These are phyloP conservation scores for Globisporangium paroecandrum DNA, from an alignment of 352 stramenopile genomes.

Conservation along the genomic window DNA sequence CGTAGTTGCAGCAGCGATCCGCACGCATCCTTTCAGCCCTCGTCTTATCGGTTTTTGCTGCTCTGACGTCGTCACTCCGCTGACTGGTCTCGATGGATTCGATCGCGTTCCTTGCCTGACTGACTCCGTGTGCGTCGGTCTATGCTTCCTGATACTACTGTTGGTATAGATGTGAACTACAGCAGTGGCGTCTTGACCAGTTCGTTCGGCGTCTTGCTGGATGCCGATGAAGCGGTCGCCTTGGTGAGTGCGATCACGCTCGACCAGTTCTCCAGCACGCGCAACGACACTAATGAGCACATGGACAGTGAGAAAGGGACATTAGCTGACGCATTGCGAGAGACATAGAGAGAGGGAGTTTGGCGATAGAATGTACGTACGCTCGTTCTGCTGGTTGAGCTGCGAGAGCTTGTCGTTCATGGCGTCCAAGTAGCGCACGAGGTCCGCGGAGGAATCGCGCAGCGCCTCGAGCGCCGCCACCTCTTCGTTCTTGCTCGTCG, in stretches of 20 bases:
- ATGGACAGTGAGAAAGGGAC: background rate
- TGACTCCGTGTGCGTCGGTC: no score
- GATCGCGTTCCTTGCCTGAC: background rate
- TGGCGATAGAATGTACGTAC: constrained; percentile 25
- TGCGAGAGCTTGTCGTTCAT: constrained; percentile 73
- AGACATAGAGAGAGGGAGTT: background rate
- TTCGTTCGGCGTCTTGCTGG: constrained; percentile 43
- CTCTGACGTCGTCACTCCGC: background rate
- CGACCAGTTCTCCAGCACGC: constrained; percentile 80
- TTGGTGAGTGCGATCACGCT: constrained; percentile 77
- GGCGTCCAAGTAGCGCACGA: constrained; percentile 69
- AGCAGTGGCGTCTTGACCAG: constrained; percentile 55
- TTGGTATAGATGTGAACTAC: background rate
- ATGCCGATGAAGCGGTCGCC: constrained; percentile 26
- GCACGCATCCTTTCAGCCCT: background rate
- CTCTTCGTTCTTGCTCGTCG: constrained; percentile 68
- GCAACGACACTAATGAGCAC: constrained; percentile 49
- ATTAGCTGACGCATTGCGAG: background rate
- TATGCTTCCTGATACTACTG: background rate
- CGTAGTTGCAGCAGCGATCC: background rate
- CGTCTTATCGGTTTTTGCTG: constrained; percentile 7
- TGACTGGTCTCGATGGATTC: background rate
- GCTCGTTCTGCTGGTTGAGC: constrained; percentile 81
- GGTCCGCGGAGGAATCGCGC: constrained; percentile 67
- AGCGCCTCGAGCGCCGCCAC: constrained; percentile 77